phyloP scores from a whole-genome alignment of 345 rosid genomes.

The Zanthoxylum bungeanum region DNA sequence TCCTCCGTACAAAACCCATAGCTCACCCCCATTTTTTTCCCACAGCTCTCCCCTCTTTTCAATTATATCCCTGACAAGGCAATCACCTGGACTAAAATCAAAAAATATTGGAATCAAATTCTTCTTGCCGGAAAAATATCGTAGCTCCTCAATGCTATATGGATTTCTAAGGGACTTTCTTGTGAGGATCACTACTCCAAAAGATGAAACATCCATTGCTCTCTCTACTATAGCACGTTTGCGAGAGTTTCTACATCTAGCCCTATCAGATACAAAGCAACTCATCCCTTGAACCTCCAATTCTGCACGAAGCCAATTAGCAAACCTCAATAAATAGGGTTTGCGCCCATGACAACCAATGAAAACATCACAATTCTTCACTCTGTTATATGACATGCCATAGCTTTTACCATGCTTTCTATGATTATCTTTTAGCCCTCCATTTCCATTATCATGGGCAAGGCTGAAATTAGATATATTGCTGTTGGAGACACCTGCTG shows the following conservation, averaged over 20 bases:
- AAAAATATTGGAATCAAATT: conserved; percentile 87
- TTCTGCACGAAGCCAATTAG: conserved; percentile 88
- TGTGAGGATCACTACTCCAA: conserved; percentile 76
- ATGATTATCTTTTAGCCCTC: conserved; percentile 31
- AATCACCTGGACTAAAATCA: conserved; percentile 72
- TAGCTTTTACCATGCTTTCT: conserved; percentile 40
- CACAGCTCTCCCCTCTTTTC: conserved; percentile 93
- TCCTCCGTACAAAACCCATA: conserved; percentile 82
- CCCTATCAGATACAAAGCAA: conserved; percentile 81
- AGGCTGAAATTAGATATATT: conserved; percentile 36
- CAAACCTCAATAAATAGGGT: conserved; percentile 68
- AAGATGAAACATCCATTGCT: conserved; percentile 87
- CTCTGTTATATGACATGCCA: conserved; percentile 37
- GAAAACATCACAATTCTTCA: conserved; percentile 79
- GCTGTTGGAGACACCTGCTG: conserved; percentile 46
- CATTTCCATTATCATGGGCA: conserved; percentile 28
- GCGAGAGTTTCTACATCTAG: conserved; percentile 65
- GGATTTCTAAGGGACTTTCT: conserved; percentile 81
- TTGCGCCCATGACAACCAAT: conserved; percentile 80
- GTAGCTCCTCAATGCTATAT: conserved; percentile 80
- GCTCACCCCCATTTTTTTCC: conserved; percentile 90
- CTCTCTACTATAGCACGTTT: conserved; percentile 62
- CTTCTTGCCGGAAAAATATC: conserved; percentile 77
- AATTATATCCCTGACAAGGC: conserved; percentile 90
- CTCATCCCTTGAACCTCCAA: conserved; percentile 91